Evolutionary conservation across 768 basidiomycete species (phyloP), one percentile per base, ranked within the genome.

Genomic region (Agaricus subrufescens): DNA sequence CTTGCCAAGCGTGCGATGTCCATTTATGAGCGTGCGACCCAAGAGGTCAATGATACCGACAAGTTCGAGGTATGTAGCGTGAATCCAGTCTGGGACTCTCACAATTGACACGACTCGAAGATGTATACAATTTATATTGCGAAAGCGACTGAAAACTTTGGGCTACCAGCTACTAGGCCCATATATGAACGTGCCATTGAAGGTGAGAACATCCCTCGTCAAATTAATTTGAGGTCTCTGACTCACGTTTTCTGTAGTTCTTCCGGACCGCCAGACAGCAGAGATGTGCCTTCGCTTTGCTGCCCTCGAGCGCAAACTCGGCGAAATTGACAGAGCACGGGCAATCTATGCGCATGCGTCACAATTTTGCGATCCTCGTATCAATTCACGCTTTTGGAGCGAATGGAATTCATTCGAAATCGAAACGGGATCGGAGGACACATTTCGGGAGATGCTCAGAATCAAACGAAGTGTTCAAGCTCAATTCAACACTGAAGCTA

Each of bases 321-420:
- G 97, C 52, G 97, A 99, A 75, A 98, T 99, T 70, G 97, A 99
- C 73, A 83, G 97, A 26, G 97, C 97, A 11, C 85, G 97, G 48
- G 89, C 94, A 1, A 89, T 98, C 61, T 98, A 96, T 63, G 96
- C 94, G 1, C 96, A 98, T 66, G 96, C 97, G 0, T 94, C 92
- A 19, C 97, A 99, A 66, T 98, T 99, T 81, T 99, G 96, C 70
- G 96, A 98, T 67, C 96, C 96, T 11, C 83, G 96, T 15, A 83
- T 89, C 59, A 85, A 90, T 67, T 87, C 94, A 37, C 85, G 86
- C 58, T 98, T 98, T 79, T 98, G 97, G 97, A 71, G 79, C 30
- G 93, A 97, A 67, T 98, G 97, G 97, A 94, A 98, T 69, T 78
- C 78, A 50, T 99, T 98, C 74, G 97, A 99, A 73, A 93, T 98